Conservation (phyloP, 1,139 yeast genomes). For the Magnusiomyces tetraspermus region DNA sequence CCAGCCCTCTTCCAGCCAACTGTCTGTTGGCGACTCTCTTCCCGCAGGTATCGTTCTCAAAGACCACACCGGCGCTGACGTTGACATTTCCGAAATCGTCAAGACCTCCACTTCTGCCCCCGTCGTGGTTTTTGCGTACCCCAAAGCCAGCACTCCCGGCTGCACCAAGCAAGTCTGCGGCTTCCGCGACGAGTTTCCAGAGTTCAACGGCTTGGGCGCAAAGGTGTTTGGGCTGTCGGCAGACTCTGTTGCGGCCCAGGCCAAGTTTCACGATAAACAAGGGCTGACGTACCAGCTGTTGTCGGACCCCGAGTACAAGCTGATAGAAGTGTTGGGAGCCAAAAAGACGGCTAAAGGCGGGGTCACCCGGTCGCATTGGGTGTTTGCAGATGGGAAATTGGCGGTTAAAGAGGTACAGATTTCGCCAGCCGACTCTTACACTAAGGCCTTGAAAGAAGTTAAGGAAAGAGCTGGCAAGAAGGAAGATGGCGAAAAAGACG, state of each 20-base stretch:
- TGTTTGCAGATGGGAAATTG: constrained; percentile 69
- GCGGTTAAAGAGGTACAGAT: constrained; percentile 55
- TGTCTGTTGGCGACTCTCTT: constrained; percentile 57
- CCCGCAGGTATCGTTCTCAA: constrained; percentile 50
- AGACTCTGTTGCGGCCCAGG: constrained; percentile 67
- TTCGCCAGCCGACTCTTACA: constrained; percentile 70
- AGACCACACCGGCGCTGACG: constrained; percentile 58
- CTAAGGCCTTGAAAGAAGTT: constrained; percentile 38
- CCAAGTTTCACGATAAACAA: constrained; percentile 64
- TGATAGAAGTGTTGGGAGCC: constrained; percentile 73
- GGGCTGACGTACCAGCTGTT: constrained; percentile 62
- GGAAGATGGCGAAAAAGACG: constrained; percentile 13
- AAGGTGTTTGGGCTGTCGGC: constrained; percentile 43
- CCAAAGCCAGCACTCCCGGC: constrained; percentile 91
- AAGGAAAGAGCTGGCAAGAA: constrained; percentile 11
- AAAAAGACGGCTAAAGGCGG: constrained; percentile 60
- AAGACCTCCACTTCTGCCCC: constrained; percentile 1
- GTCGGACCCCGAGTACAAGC: constrained; percentile 61
- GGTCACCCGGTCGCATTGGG: constrained; percentile 80
- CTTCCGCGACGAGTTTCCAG: constrained; percentile 56
- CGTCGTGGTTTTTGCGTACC: constrained; percentile 59
- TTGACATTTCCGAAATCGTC: constrained; percentile 29
- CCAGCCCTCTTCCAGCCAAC: background rate
- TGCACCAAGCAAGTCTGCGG: constrained; percentile 83
- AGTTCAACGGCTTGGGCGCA: constrained; percentile 39